Conservation (phyloP, 306 rosid genomes). For the Lathyrus aphaca region DNA sequence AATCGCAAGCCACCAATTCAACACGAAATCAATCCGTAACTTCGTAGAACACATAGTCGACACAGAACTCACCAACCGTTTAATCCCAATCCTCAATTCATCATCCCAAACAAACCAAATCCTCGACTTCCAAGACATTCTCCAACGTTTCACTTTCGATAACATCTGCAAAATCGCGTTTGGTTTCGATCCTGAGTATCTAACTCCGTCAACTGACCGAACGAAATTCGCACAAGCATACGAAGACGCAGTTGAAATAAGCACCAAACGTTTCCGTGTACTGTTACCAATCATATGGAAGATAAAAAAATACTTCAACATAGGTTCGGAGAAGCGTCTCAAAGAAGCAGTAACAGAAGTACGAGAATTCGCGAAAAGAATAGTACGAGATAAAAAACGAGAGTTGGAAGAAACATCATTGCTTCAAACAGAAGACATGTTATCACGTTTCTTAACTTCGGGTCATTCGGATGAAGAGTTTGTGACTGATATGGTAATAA, state of each 20-base stretch:
- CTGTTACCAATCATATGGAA: conserved; percentile 52
- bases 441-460: conserved; percentile 61
- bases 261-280: conserved; percentile 40
- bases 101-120: conserved; percentile 18
- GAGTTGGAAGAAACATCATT: conserved; percentile 44
- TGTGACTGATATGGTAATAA: conserved; percentile 65
- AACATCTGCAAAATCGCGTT: conserved; percentile 73
- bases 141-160: conserved; percentile 75
- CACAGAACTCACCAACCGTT: conserved; percentile 55
- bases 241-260: conserved; percentile 50
- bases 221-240: conserved; percentile 59
- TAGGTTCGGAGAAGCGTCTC: conserved; percentile 62
- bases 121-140: conserved; percentile 73
- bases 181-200: conserved; percentile 65
- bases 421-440: conserved; percentile 51
- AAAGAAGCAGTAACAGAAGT: conserved; percentile 41
- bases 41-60: conserved; percentile 74
- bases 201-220: conserved; percentile 45
- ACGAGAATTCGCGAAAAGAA: conserved; percentile 48
- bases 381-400: conserved; percentile 55
- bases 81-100: conserved; percentile 55
- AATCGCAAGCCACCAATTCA: conserved; percentile 62
- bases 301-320: conserved; percentile 42
- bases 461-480: conserved; percentile 59
- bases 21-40: conserved; percentile 58